Evolutionary conservation across 148 eudicot genomes (phyloP).

Genomic region (Fagopyrum tataricum): DNA sequence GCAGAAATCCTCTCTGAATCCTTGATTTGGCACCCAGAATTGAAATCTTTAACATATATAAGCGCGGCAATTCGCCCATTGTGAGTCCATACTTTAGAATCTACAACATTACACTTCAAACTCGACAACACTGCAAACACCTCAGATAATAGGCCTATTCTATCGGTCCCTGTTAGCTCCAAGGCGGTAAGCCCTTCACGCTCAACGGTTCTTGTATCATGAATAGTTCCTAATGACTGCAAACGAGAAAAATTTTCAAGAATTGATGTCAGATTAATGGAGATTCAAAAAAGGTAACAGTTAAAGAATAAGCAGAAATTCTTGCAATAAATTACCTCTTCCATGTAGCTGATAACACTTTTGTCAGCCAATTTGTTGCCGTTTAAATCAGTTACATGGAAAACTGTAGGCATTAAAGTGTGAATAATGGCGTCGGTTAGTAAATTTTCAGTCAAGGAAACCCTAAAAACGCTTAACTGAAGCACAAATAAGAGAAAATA

Average conservation of each 20-base stretch:
- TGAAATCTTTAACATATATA: constrained; percentile 59
- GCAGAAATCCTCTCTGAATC: constrained; percentile 41
- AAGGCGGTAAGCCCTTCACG: constrained; percentile 64
- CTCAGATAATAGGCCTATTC: constrained; percentile 78
- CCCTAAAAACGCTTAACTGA: not conserved
- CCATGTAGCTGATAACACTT: constrained; percentile 67
- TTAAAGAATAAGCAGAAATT: not conserved
- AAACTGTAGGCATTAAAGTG: constrained; percentile 40
- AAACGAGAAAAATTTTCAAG: constrained; percentile 12
- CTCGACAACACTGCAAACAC: constrained; percentile 77
- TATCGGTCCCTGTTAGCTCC: constrained; percentile 76
- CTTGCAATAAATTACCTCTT: constrained; percentile 48
- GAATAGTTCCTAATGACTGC: constrained; percentile 74
- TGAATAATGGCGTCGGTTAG: not conserved
- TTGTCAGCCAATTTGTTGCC: constrained; percentile 82
- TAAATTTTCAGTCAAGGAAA: not conserved
- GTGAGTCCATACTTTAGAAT: constrained; percentile 87
- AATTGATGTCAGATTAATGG: not conserved
- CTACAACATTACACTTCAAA: constrained; percentile 62
- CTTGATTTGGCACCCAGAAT: constrained; percentile 58
- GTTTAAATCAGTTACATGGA: constrained; percentile 81
- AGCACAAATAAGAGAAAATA: not conserved
- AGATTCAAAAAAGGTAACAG: not conserved
- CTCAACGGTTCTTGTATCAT: constrained; percentile 30
- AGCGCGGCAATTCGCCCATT: constrained; percentile 86